A percentile compares a stretch with the other conserved stretches of the same genome.
Conservation (phyloP, 2,329 filamentous ascomycete genomes). For the Endothia cerciana region DNA sequence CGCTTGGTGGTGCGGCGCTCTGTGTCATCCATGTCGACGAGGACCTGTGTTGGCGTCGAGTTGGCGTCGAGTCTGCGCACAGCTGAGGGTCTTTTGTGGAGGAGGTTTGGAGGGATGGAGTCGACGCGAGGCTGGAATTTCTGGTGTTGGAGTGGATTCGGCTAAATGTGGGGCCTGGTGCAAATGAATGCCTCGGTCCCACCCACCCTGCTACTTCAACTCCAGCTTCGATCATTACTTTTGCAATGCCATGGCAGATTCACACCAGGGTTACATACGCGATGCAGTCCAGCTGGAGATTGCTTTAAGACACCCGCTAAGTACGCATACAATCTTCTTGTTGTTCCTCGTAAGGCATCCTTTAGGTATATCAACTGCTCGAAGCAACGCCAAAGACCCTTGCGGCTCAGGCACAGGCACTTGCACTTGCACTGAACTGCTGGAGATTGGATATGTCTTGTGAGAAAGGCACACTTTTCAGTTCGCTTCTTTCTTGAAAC, state of each 20-base stretch:
- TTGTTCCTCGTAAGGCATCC: too few species aligned
- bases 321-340: too few species aligned
- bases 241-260: too few species aligned
- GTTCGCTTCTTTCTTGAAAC: neutral
- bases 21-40: conserved; percentile 70
- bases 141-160: conserved; percentile 5
- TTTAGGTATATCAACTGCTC: too few species aligned
- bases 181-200: neutral
- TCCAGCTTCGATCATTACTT: neutral
- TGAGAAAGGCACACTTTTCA: neutral
- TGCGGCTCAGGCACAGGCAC: too few species aligned
- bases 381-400: neutral
- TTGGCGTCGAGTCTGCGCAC: conserved; percentile 13
- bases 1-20: conserved; percentile 76
- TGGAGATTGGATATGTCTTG: neutral
- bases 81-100: neutral
- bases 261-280: too few species aligned
- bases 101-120: conserved; percentile 17
- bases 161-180: conserved; percentile 15
- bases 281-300: too few species aligned
- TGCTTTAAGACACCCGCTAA: too few species aligned
- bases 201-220: neutral
- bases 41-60: neutral
- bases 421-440: too few species aligned
- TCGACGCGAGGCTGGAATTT: conserved; percentile 25